Evolutionary conservation across 768 basidiomycete species (phyloP).

Genomic region (Steccherinum ochraceum): DNA sequence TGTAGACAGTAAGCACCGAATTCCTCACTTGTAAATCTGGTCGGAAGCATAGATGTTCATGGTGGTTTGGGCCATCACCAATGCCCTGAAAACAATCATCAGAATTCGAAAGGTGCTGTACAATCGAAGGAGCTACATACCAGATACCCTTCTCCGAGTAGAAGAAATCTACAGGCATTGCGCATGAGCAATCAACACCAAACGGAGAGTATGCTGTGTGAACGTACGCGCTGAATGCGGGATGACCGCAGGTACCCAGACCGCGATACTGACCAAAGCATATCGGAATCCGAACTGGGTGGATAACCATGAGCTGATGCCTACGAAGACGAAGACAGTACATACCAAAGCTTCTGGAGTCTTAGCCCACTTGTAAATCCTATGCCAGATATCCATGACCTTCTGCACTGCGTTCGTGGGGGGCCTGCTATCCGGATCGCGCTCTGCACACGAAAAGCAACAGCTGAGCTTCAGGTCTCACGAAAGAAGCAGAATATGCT

Average conservation of each 20-base stretch:
- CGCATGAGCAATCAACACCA: neutral
- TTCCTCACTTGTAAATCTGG: constrained; percentile 42
- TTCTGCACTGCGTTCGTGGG: constrained; percentile 38
- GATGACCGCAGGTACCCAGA: constrained; percentile 47
- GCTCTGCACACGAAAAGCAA: constrained; percentile 22
- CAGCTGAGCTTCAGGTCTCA: neutral
- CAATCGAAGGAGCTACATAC: constrained; percentile 16
- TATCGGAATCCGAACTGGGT: constrained; percentile 47
- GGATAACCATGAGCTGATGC: neutral
- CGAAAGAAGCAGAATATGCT: too few species aligned
- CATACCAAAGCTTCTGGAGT: constrained; percentile 35
- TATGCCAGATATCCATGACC: constrained; percentile 29
- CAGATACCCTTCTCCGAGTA: constrained; percentile 42
- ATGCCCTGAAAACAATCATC: constrained; percentile 29
- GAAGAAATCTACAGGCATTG: constrained; percentile 30
- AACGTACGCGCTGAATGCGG: constrained; percentile 34
- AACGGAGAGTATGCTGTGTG: constrained; percentile 1
- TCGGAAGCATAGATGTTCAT: constrained; percentile 51
- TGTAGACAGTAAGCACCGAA: neutral
- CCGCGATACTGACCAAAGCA: constrained; percentile 37
- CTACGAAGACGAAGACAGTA: neutral
- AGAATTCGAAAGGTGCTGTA: neutral
- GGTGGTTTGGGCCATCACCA: constrained; percentile 58
- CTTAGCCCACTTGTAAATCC: constrained; percentile 31
- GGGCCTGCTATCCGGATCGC: constrained; percentile 42